These are phyloP conservation scores for Helenozyma rhizophorensis DNA, from an alignment of 805 yeast genomes.

Conservation along the genomic window DNA sequence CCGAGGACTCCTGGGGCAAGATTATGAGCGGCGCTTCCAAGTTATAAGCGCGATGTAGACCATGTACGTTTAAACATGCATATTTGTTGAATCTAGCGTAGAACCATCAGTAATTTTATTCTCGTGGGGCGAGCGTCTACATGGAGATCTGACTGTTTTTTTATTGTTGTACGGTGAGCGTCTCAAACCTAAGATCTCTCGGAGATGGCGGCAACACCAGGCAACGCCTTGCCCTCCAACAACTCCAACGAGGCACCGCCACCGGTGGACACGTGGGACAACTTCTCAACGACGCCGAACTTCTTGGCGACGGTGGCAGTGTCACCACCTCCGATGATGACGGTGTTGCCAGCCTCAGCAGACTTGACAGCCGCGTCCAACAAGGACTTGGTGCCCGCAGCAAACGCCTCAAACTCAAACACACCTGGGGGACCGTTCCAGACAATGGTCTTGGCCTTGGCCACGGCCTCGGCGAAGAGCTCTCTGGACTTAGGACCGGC, in stretches of 20 bases:
- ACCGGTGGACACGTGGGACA: constrained; percentile 98
- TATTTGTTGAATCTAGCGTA: too few relatives aligned
- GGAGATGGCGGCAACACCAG: constrained; percentile 94
- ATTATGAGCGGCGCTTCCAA: constrained; percentile 37
- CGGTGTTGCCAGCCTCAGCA: constrained; percentile 84
- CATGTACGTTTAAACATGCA: too few relatives aligned
- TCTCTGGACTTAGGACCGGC: constrained; percentile 86
- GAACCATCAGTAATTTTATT: too few relatives aligned
- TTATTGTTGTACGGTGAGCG: too few relatives aligned
- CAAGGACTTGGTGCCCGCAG: constrained; percentile 86
- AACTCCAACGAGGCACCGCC: constrained; percentile 99
- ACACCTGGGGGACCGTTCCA: constrained; percentile 99
- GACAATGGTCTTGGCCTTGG: constrained; percentile 93
- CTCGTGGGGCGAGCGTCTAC: too few relatives aligned
- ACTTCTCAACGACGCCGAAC: constrained; percentile 92
- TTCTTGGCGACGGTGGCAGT: constrained; percentile 99
- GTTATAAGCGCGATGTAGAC: constrained; percentile 27
- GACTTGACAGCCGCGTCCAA: constrained; percentile 86
- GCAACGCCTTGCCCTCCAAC: constrained; percentile 96
- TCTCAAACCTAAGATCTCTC: constrained; percentile 44
- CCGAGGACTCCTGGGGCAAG: constrained; percentile 50
- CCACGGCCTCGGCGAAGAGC: constrained; percentile 77
- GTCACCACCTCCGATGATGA: constrained; percentile 99
- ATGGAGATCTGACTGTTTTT: too few relatives aligned
- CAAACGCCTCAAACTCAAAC: constrained; percentile 91